Percentiles rank a stretch among this genome's conserved stretches.
These are phyloP conservation scores for Heterobasidion parviporum DNA, from an alignment of 1,284 basidiomycete genomes.

Conservation along the genomic window DNA sequence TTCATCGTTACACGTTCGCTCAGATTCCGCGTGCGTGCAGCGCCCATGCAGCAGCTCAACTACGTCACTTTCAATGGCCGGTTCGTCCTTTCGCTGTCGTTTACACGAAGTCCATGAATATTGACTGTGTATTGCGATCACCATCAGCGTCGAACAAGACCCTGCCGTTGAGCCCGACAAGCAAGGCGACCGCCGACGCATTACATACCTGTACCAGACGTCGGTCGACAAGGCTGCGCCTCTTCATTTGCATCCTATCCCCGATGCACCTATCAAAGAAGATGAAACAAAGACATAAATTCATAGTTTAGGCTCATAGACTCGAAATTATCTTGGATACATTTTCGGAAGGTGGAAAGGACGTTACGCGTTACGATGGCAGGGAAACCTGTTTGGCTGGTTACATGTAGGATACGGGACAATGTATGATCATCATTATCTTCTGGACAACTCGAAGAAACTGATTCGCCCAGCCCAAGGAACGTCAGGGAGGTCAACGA, in stretches of 20 bases:
- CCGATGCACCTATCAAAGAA: too few relatives aligned
- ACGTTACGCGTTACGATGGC: too few relatives aligned
- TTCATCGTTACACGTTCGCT: conserved; percentile 1
- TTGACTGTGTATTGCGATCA: not conserved
- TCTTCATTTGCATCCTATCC: not conserved
- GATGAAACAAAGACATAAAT: too few relatives aligned
- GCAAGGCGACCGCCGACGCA: not conserved
- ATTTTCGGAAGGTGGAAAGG: too few relatives aligned
- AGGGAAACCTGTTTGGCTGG: too few relatives aligned
- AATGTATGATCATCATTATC: too few relatives aligned
- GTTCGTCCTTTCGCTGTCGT: not conserved
- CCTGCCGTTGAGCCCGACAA: not conserved
- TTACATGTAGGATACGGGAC: too few relatives aligned
- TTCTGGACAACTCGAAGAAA: too few relatives aligned
- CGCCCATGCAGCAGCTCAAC: conserved; percentile 1
- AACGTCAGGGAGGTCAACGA: too few relatives aligned
- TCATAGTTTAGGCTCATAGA: too few relatives aligned
- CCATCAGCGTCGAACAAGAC: not conserved
- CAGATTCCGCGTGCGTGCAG: conserved; percentile 2
- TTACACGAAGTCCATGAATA: not conserved
- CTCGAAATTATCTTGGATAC: too few relatives aligned
- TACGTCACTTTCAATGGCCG: not conserved
- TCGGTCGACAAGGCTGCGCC: not conserved
- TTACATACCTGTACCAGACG: not conserved
- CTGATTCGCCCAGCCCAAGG: too few relatives aligned